phyloP scores from a whole-genome alignment of 2,329 filamentous ascomycete species.

The Colletotrichum chlorophyti region DNA sequence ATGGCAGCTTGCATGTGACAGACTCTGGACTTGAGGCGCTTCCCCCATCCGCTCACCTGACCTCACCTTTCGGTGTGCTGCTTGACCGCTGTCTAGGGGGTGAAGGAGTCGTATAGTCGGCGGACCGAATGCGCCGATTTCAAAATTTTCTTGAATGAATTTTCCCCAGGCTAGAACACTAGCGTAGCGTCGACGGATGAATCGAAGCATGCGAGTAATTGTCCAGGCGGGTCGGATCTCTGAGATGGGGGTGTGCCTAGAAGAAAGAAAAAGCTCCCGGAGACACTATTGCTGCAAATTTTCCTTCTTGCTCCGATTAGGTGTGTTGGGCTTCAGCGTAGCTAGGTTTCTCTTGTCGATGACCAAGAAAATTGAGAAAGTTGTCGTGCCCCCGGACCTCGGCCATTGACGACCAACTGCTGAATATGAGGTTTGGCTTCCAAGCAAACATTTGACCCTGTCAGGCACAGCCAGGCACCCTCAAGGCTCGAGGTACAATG shows the following conservation, averaged over 20 bases:
- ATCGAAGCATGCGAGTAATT: background rate
- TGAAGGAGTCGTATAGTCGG: background rate
- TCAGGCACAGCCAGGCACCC: background rate
- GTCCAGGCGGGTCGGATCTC: background rate
- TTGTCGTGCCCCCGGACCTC: no score
- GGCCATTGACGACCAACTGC: no score
- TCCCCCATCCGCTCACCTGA: no score
- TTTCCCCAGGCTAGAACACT: background rate
- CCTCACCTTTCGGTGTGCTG: background rate
- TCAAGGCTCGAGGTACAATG: slow-evolving; percentile 7
- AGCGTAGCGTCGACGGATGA: background rate
- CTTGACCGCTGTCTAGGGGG: no score
- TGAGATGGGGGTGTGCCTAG: background rate
- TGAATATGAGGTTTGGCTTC: no score
- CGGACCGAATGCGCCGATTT: slow-evolving; percentile 5
- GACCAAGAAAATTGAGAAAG: no score
- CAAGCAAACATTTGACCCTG: no score
- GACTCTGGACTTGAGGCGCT: background rate
- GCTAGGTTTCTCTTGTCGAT: no score
- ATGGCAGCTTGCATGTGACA: slow-evolving; percentile 17
- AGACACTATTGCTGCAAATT: no score
- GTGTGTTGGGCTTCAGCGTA: no score
- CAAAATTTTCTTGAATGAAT: background rate
- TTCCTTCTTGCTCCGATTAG: no score
- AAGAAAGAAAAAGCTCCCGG: no score